A percentile compares a stretch with the other conserved stretches of the same genome.
Evolutionary conservation across 495 filamentous ascomycete species (phyloP).

Genomic region (Endocarpon pusillum): DNA sequence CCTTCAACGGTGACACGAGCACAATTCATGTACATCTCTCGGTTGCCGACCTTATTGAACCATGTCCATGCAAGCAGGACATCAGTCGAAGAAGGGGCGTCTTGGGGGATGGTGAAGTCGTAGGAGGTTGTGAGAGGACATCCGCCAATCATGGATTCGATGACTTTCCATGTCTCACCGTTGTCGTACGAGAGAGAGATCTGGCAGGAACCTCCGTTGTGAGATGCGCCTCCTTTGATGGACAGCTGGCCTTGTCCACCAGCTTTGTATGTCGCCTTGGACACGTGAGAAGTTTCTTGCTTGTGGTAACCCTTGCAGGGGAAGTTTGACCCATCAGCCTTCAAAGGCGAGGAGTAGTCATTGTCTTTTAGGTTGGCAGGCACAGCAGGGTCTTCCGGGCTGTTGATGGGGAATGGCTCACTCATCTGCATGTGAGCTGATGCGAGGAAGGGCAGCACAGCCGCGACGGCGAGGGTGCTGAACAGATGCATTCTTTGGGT

Average conservation of each 20-base stretch:
- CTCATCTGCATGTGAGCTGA: conserved; percentile 31
- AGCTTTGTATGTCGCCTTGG: no score
- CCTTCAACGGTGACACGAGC: conserved; percentile 49
- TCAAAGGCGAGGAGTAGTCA: conserved; percentile 45
- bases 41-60: conserved; percentile 79
- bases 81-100: conserved; percentile 34
- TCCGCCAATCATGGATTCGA: conserved; percentile 66
- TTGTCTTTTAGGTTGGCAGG: no score
- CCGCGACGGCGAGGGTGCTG: conserved; percentile 14
- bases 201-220: conserved; percentile 81
- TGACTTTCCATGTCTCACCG: conserved; percentile 54
- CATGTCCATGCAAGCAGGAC: conserved; percentile 81
- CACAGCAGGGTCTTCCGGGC: no score
- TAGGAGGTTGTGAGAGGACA: conserved; percentile 45
- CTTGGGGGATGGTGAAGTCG: conserved; percentile 28
- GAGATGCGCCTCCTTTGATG: conserved; percentile 40
- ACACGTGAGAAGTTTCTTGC: conserved; percentile 3
- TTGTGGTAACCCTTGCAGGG: no score
- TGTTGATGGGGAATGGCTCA: conserved; percentile 28
- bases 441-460: conserved; percentile 21
- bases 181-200: conserved; percentile 65
- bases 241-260: conserved; percentile 14
- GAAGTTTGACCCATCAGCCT: conserved; percentile 43
- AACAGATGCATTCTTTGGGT: conserved; percentile 6
- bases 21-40: conserved; percentile 96